A percentile compares a stretch with the other conserved stretches of the same genome.
Conservation (phyloP, 1,284 basidiomycete species). For the Rhodotorula sp. region DNA sequence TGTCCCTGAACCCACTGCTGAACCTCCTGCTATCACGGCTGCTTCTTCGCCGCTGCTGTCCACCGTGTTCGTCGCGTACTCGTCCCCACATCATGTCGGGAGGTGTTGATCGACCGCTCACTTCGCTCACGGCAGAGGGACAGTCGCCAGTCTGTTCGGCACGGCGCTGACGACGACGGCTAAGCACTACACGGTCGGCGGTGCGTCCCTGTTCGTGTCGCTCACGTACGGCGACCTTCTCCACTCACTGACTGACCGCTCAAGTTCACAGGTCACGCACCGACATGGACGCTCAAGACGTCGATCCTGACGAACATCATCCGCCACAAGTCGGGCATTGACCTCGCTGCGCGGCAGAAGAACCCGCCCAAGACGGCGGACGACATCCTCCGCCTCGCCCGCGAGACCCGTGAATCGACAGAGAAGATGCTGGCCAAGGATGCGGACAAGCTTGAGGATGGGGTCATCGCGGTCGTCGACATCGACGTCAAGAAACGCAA, state of each 20-base stretch:
- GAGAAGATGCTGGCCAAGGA: neutral
- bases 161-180: too few relatives aligned
- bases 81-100: too few relatives aligned
- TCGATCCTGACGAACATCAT: slow-evolving; percentile 10
- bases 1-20: too few relatives aligned
- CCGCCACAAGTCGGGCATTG: neutral
- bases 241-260: neutral
- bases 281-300: neutral
- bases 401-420: neutral
- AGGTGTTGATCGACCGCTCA: too few relatives aligned
- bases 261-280: neutral
- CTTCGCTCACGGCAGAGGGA: too few relatives aligned
- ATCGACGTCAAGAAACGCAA: neutral
- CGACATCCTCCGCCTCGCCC: neutral
- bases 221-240: neutral
- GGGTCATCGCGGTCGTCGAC: neutral
- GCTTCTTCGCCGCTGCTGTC: too few relatives aligned
- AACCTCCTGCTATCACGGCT: too few relatives aligned
- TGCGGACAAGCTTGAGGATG: neutral
- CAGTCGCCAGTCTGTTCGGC: too few relatives aligned
- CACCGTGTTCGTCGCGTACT: too few relatives aligned
- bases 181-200: neutral
- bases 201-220: neutral
- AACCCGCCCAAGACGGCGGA: neutral
- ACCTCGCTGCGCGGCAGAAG: neutral